Evolutionary conservation across 306 rosid species (phyloP), one percentile per base, ranked within the genome.

Genomic region (Dalbergia cochinchinensis): DNA sequence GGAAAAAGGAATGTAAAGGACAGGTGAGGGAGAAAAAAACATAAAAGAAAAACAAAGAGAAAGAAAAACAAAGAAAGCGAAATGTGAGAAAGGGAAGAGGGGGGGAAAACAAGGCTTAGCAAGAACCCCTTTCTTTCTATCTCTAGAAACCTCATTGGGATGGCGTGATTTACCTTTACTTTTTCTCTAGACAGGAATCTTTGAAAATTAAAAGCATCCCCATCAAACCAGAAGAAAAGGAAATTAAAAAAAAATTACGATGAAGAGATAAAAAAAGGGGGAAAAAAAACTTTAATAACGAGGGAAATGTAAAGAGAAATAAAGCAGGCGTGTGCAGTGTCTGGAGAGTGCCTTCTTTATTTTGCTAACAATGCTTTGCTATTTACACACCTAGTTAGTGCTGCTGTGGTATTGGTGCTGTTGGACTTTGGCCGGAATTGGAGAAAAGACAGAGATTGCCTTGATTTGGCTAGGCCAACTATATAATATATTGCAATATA

Each of bases 131-230:
- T 34, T 31, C 11, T 53, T 65, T 53, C 58, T 57, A 73, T 41
- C 65, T 62, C 64, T 33, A 11, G 10, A 63, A 76, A 53, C 69
- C 82, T 74, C 75, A 65, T 20, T 83, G 87, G 82, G 85, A 85
- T 81, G 94, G 88, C 89, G 87, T 87, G 95, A 82, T 87, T 85
- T 75, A 83, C 85, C 87, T 89, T 89, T 79, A 65, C 89, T 87
- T 80, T 86, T 64, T 84, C 77, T 54, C 90, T 74, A 77, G 84
- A 90, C 86, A 82, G 84, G 95, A 89, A 89, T 89, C 90, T 87
- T 87, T 87, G 87, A 87, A 91, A 87, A 85, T 84, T 82, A 73
- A 78, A 86, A 82, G 89, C 86, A 81, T 33, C 80, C 53, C 77
- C 57, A 73, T 76, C 55, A 80, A 73, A 63, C 60, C 18, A 44